Conservation (phyloP, 257 asterid genomes). For the Nicotiana undulata region DNA sequence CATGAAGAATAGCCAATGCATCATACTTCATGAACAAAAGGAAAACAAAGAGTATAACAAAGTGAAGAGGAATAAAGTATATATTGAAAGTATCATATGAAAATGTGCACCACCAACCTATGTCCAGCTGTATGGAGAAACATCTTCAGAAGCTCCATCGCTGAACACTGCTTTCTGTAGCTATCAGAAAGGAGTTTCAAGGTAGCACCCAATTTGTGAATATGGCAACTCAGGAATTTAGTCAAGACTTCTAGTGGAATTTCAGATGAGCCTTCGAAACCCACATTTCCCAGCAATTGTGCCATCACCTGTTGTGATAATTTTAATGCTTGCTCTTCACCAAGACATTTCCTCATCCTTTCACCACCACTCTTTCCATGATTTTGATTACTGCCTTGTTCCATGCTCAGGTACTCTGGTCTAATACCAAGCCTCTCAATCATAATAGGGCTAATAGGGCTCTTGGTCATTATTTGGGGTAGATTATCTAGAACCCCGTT, state of each 20-base stretch:
- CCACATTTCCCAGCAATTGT: conserved; percentile 52
- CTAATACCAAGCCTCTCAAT: conserved; percentile 95
- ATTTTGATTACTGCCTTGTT: conserved; percentile 51
- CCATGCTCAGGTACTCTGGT: conserved; percentile 83
- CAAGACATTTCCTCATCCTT: conserved; percentile 48
- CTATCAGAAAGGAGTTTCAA: conserved; percentile 82
- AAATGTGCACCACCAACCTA: conserved; percentile 45
- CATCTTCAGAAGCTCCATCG: conserved; percentile 79
- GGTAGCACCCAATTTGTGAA: conserved; percentile 64
- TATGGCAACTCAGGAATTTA: conserved; percentile 72
- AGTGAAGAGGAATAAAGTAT: neutral
- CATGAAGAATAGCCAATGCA: neutral
- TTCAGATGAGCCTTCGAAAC: conserved; percentile 85
- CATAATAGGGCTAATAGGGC: conserved; percentile 70
- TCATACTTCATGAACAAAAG: neutral
- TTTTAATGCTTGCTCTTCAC: conserved; percentile 73
- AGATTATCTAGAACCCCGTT: conserved; percentile 87
- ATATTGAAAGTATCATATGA: conserved; percentile 12
- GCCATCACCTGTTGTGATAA: conserved; percentile 73
- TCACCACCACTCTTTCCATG: conserved; percentile 57
- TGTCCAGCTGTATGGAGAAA: conserved; percentile 76
- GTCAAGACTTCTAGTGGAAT: conserved; percentile 59
- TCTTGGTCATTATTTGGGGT: conserved; percentile 65
- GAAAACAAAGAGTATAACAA: neutral
- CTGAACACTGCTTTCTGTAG: conserved; percentile 84